Evolutionary conservation across 2,329 filamentous ascomycete genomes (phyloP), one percentile per base, ranked within the genome.

Genomic region (Pseudogymnoascus sp.): DNA sequence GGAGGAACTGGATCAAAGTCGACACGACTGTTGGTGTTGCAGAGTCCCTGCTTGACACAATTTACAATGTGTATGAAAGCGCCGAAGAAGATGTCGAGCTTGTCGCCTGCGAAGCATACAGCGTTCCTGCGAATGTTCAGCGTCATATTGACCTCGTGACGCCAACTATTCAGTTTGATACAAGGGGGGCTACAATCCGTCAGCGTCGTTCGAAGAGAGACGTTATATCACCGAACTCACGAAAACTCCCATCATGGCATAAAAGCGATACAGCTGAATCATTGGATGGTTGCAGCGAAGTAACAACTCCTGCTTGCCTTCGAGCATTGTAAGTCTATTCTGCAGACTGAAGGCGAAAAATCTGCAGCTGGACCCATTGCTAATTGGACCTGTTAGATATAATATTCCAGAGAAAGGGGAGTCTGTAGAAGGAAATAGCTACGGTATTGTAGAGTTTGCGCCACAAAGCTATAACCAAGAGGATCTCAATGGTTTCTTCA

Each of bases 241-340:
- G 37, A 38, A 38, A 38, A 7, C 37, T 38, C 5, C 37, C 37
- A 2, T 6, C 4, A 18, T 38, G 37, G 37, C 37, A 38, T 38
- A 38, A 38, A 38, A 18, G 4, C 37, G 15, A 38, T 38, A 9
- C 9, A 18, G n/a, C 37, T 11, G 37, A 38, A 18, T 62, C 63
- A 2, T 60, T 68, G 33, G 66, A 66, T 2, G 67, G 75, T 60
- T 87, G 84, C 67, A 78, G 81, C 65, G 70, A 72, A 12, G 77
- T 79, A 67, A 83, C 86, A 64, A 85, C 82, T 0, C 81, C 82
- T 0, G 76, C 76, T 41, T 86, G 83, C 66, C 75, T 84, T 58
- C 76, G 76, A 59, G 79, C 79, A 4, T 70, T 84, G 20, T 84
- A 83, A 66, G 67, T 72, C 2, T 18, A 38, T 38, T 38, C 37